A percentile compares a stretch with the other conserved stretches of the same genome.
These are phyloP conservation scores for Aspergillus sp. DNA, from an alignment of 2,329 filamentous ascomycete genomes.

Conservation along the genomic window DNA sequence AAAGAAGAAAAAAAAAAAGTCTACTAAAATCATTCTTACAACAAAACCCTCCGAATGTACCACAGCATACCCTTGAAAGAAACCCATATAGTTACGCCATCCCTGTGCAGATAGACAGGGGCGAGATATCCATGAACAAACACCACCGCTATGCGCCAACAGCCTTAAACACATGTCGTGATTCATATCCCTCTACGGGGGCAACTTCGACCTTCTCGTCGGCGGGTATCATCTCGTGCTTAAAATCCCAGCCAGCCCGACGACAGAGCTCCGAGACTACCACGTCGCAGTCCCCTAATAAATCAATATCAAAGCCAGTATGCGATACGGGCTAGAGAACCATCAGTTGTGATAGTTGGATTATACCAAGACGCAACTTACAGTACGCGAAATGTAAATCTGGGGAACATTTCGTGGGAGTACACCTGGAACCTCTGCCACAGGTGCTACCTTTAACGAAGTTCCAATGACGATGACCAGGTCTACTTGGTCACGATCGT, in stretches of 20 bases:
- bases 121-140: conserved; percentile 19
- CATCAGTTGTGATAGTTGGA: conserved; percentile 5
- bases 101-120: conserved; percentile 14
- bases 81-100: conserved; percentile 23
- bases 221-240: conserved; percentile 77
- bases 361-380: conserved; percentile 28
- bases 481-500: conserved; percentile 76
- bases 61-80: conserved; percentile 4
- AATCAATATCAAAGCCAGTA: conserved; percentile 92
- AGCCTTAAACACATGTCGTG: conserved; percentile 40
- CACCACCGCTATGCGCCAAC: conserved; percentile 35
- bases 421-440: conserved; percentile 83
- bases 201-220: conserved; percentile 58
- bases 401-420: conserved; percentile 77
- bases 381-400: conserved; percentile 80
- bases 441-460: conserved; percentile 89
- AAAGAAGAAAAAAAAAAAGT: conserved; percentile 6
- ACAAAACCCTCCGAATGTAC: conserved; percentile 1
- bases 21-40: conserved; percentile 2
- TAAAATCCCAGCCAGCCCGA: conserved; percentile 72
- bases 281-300: conserved; percentile 91
- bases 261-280: conserved; percentile 82
- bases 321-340: conserved; percentile 64
- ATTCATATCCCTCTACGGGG: conserved; percentile 44
- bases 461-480: conserved; percentile 95